Evolutionary conservation across 768 basidiomycete genomes (phyloP).

Genomic region (Ramaria rubella): DNA sequence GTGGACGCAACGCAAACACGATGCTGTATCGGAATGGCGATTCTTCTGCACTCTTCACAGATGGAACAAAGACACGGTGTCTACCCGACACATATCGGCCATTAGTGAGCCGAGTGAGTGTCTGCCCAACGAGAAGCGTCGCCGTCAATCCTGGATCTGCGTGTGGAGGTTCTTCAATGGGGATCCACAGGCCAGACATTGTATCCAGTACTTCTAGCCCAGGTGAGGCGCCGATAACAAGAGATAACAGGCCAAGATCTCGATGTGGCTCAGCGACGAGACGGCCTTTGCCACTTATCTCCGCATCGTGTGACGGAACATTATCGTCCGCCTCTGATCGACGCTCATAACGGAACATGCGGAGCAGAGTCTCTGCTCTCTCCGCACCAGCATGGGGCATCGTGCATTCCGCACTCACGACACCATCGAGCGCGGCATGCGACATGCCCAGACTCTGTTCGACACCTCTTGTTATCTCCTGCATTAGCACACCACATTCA

Average conservation of each 20-base stretch:
- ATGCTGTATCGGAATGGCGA: conserved; percentile 15
- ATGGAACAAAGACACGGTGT: conserved; percentile 15
- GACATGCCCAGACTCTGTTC: conserved; percentile 11
- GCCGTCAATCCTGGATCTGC: conserved; percentile 11
- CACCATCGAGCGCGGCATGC: conserved; percentile 1
- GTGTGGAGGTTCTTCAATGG: conserved; percentile 13
- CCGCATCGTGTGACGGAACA: background rate
- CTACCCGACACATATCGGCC: conserved; percentile 13
- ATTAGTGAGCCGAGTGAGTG: conserved; percentile 15
- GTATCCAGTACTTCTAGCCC: conserved; percentile 15
- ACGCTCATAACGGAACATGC: conserved; percentile 18
- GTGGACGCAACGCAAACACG: conserved; percentile 15
- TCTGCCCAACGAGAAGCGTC: conserved; percentile 16
- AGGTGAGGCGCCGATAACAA: conserved; percentile 16
- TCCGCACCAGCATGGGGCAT: conserved; percentile 8
- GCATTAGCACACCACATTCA: conserved; percentile 11
- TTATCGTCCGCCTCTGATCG: conserved; percentile 4
- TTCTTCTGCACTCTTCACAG: background rate
- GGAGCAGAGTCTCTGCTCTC: conserved; percentile 13
- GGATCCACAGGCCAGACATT: conserved; percentile 6
- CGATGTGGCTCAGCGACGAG: conserved; percentile 15
- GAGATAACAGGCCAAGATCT: conserved; percentile 15
- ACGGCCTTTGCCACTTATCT: conserved; percentile 6
- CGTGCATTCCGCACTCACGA: conserved; percentile 4
- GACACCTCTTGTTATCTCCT: conserved; percentile 10